Percentiles rank a stretch among this genome's conserved stretches.
Evolutionary conservation across 2,329 filamentous ascomycete species (phyloP).

Genomic region (Aspergillus sclerotialis): DNA sequence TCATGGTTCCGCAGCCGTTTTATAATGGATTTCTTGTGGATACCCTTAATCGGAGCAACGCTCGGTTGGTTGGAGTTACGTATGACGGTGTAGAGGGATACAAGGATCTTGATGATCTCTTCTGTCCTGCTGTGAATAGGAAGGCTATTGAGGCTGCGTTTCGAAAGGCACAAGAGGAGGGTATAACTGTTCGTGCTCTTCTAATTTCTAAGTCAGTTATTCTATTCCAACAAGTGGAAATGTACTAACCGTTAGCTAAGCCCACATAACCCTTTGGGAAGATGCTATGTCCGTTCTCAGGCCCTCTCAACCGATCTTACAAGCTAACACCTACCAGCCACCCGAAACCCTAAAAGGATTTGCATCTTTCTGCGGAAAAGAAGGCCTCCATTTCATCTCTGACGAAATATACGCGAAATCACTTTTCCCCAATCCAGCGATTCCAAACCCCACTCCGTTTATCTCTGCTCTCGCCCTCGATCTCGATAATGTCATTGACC

Average conservation of each 20-base stretch:
- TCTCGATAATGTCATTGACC: conserved; percentile 1
- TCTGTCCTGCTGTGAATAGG: conserved; percentile 2
- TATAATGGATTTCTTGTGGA: conserved; percentile 22
- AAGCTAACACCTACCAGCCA: not conserved
- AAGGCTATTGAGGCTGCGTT: conserved; percentile 2
- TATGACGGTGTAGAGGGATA: conserved; percentile 5
- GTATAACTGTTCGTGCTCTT: conserved; percentile 1
- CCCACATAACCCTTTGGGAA: conserved; percentile 28
- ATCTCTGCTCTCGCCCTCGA: conserved; percentile 3
- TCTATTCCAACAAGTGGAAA: not conserved
- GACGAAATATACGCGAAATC: conserved; percentile 2
- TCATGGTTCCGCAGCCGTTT: conserved; percentile 22
- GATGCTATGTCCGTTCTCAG: conserved; percentile 18
- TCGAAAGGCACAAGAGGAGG: not conserved
- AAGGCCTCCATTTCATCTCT: conserved; percentile 5
- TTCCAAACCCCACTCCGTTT: not conserved
- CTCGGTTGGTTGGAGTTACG: conserved; percentile 3
- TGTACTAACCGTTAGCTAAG: conserved; percentile 9
- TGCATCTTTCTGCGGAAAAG: conserved; percentile 3
- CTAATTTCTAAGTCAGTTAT: not conserved
- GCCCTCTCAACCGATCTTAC: not conserved
- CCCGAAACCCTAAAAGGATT: conserved; percentile 1
- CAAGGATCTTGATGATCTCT: conserved; percentile 1
- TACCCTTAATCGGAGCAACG: conserved; percentile 9
- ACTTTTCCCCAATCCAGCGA: conserved; percentile 2